Evolutionary conservation across 2,329 filamentous ascomycete species (phyloP).

Genomic region (Ophiostoma tasmaniense): DNA sequence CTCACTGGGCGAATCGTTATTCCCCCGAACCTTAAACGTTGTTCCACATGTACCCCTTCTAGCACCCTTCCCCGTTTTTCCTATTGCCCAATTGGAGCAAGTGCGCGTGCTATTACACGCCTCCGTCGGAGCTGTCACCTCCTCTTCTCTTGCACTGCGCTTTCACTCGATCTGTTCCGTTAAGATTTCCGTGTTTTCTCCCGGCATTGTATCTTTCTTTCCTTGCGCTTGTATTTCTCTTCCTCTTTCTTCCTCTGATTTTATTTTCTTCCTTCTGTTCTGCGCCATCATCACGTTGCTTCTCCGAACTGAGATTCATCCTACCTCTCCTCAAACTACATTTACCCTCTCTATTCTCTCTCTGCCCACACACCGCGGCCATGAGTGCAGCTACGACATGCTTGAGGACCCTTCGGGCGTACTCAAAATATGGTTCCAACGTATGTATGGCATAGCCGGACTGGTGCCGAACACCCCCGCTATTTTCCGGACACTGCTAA

Average conservation of each 20-base stretch:
- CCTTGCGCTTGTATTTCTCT: background rate
- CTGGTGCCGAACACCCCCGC: background rate
- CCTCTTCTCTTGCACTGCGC: background rate
- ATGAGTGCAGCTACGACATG: slow-evolving; percentile 46
- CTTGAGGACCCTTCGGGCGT: slow-evolving; percentile 44
- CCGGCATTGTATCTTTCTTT: background rate
- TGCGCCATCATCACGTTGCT: background rate
- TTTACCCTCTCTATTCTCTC: background rate
- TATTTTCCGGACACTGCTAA: background rate
- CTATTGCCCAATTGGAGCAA: background rate
- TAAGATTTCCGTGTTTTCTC: background rate
- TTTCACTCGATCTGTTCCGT: background rate
- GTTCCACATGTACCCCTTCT: background rate
- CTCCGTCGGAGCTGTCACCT: background rate
- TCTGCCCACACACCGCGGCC: slow-evolving; percentile 1
- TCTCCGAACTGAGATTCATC: background rate
- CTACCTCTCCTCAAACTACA: no score
- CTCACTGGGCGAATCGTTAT: slow-evolving; percentile 5
- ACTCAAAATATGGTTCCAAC: slow-evolving; percentile 46
- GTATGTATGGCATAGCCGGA: slow-evolving; percentile 32
- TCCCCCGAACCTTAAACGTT: background rate
- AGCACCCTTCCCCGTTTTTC: slow-evolving; percentile 7
- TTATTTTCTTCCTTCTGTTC: background rate
- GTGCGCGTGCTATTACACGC: background rate
- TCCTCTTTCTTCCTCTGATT: background rate